Conservation (phyloP, 1,139 yeast species). For the Taiozyma sp. region DNA sequence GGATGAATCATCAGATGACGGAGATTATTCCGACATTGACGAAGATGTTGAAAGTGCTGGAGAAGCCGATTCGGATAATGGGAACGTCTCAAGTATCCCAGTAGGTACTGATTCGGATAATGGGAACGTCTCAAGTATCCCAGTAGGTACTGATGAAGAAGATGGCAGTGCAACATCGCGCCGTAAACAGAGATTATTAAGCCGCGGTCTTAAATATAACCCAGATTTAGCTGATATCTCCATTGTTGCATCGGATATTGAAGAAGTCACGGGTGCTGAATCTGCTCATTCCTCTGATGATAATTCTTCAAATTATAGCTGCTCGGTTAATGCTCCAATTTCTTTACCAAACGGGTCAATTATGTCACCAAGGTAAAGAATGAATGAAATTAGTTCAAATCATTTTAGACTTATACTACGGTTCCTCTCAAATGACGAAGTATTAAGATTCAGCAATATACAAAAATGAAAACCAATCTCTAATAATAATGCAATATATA, state of each 20-base stretch:
- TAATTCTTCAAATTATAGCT: conserved; percentile 20
- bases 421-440: background rate
- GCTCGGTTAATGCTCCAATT: conserved; percentile 4
- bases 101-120: conserved; percentile 19
- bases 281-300: conserved; percentile 22
- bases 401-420: no score
- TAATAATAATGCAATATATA: background rate
- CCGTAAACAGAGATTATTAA: conserved; percentile 21
- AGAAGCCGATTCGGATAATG: conserved; percentile 8
- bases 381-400: background rate
- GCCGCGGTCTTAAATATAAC: conserved; percentile 10
- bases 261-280: conserved; percentile 10
- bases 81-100: conserved; percentile 17
- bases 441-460: background rate
- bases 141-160: conserved; percentile 21
- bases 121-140: conserved; percentile 16
- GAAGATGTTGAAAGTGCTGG: conserved; percentile 8
- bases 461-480: background rate
- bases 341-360: background rate
- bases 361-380: background rate
- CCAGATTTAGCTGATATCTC: background rate
- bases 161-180: conserved; percentile 16
- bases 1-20: conserved; percentile 22
- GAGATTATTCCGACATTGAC: conserved; percentile 18
- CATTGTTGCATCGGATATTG: conserved; percentile 6